Conservation (phyloP, 2,329 filamentous ascomycete species). For the Gaeumannomyces tritici region DNA sequence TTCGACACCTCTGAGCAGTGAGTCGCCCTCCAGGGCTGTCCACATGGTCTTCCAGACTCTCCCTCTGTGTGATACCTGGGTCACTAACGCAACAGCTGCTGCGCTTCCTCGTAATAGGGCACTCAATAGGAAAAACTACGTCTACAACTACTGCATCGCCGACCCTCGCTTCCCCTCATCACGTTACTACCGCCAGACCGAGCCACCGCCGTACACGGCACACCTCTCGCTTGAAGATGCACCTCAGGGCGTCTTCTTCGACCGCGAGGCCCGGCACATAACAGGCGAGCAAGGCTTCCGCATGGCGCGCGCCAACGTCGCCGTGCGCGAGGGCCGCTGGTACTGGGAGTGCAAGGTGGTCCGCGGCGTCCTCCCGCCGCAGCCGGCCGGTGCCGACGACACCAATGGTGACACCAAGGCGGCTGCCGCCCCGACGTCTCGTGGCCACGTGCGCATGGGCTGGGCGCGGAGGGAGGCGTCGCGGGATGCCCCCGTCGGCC, state of each 20-base stretch:
- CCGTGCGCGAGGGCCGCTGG: slow-evolving; percentile 77
- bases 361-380: slow-evolving; percentile 50
- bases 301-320: slow-evolving; percentile 83
- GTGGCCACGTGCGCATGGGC: slow-evolving; percentile 69
- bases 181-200: slow-evolving; percentile 82
- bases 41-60: background rate
- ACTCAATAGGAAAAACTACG: slow-evolving; percentile 61
- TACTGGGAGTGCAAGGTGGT: slow-evolving; percentile 94
- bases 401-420: slow-evolving; percentile 8
- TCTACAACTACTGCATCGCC: slow-evolving; percentile 84
- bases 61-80: too few species aligned
- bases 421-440: slow-evolving; percentile 30
- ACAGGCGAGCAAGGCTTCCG: slow-evolving; percentile 91
- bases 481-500: slow-evolving; percentile 74
- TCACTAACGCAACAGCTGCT: background rate
- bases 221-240: slow-evolving; percentile 91
- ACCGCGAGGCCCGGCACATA: slow-evolving; percentile 63
- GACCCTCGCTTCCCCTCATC: slow-evolving; percentile 80
- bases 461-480: slow-evolving; percentile 76
- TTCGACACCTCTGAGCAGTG: slow-evolving; percentile 57
- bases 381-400: slow-evolving; percentile 21
- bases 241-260: slow-evolving; percentile 75
- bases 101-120: slow-evolving; percentile 36
- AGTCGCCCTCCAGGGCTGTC: slow-evolving; percentile 18
- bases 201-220: slow-evolving; percentile 72